phyloP scores from a whole-genome alignment of 352 stramenopile genomes.

The Globisporangium iwayamae region DNA sequence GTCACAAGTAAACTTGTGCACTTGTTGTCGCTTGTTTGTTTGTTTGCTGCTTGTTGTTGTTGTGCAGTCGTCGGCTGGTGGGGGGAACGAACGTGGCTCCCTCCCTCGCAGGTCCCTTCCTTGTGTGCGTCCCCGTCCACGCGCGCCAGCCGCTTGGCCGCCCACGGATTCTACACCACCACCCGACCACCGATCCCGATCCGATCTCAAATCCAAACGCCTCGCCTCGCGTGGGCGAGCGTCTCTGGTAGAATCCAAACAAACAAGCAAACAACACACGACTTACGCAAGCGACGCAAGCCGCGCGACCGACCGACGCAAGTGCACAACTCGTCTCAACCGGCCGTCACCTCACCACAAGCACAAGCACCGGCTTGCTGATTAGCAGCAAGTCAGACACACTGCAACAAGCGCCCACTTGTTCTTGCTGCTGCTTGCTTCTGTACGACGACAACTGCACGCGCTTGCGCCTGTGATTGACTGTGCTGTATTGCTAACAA shows the following conservation, averaged over 20 bases:
- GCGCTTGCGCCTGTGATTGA: too few species aligned
- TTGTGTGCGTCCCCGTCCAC: conserved; percentile 1
- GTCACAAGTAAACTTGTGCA: neutral
- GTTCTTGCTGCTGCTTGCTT: neutral
- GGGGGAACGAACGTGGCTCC: neutral
- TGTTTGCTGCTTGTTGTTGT: neutral
- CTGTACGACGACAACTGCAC: too few species aligned
- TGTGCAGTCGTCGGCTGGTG: neutral
- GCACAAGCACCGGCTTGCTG: neutral
- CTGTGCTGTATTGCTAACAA: neutral
- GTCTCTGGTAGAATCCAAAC: neutral
- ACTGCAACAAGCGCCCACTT: neutral
- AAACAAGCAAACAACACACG: neutral
- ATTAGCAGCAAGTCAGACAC: neutral
- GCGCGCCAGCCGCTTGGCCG: neutral
- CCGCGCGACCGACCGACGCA: neutral
- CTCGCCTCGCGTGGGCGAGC: neutral
- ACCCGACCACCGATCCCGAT: neutral
- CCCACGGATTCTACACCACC: conserved; percentile 5
- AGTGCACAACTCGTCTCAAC: neutral
- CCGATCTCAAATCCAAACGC: conserved; percentile 5
- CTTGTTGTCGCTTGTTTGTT: neutral
- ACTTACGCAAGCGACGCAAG: neutral
- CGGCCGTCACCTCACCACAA: neutral
- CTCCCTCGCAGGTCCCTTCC: conserved; percentile 3